phyloP scores from a whole-genome alignment of 2,329 filamentous ascomycete genomes.

The Pestalotiopsis sp. region DNA sequence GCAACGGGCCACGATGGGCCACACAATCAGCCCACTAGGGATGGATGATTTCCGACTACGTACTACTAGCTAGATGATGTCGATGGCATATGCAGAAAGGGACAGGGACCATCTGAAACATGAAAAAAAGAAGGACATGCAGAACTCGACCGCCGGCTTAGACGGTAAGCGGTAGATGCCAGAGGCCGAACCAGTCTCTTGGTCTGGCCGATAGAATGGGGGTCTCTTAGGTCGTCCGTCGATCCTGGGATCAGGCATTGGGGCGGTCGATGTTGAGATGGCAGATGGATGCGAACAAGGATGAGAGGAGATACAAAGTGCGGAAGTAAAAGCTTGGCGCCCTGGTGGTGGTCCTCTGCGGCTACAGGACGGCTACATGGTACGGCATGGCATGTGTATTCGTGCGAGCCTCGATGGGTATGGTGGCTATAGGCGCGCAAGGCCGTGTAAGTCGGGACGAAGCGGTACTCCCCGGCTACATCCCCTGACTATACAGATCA shows the following conservation, averaged over 20 bases:
- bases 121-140: slow-evolving; percentile 24
- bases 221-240: background rate
- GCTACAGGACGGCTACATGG: background rate
- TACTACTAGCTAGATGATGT: slow-evolving; percentile 8
- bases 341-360: background rate
- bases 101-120: slow-evolving; percentile 29
- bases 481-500: background rate
- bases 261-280: slow-evolving; percentile 12
- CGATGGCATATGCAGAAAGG: slow-evolving; percentile 12
- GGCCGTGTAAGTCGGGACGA: slow-evolving; percentile 4
- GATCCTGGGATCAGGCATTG: slow-evolving; percentile 19
- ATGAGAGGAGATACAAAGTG: background rate
- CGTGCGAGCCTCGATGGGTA: background rate
- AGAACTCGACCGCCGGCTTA: slow-evolving; percentile 17
- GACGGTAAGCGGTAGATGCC: slow-evolving; percentile 19
- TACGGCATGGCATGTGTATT: background rate
- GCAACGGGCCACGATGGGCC: slow-evolving; percentile 24
- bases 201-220: slow-evolving; percentile 13
- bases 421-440: slow-evolving; percentile 1
- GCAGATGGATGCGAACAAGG: background rate
- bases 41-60: slow-evolving; percentile 1
- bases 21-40: slow-evolving; percentile 27
- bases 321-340: slow-evolving; percentile 6
- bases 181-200: slow-evolving; percentile 17
- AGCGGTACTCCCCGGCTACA: background rate